Evolutionary conservation across 2,329 filamentous ascomycete genomes (phyloP).

Genomic region (Chrysoporthe deuterocubensis): DNA sequence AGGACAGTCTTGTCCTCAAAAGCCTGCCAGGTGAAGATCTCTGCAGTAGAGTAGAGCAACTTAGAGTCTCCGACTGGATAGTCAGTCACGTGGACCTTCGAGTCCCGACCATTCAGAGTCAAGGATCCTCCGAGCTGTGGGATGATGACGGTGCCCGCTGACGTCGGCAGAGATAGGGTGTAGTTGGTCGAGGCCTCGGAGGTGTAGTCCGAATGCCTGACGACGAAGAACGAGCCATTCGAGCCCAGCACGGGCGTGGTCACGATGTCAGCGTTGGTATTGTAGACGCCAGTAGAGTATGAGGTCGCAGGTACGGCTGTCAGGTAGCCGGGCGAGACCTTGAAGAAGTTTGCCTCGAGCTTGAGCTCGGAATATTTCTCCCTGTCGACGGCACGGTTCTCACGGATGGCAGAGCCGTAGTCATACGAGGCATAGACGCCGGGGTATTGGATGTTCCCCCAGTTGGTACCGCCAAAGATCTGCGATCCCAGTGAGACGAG

Average conservation of each 20-base stretch:
- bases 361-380: constrained; percentile 85
- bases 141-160: constrained; percentile 56
- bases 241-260: constrained; percentile 65
- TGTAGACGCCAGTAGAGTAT: constrained; percentile 53
- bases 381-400: constrained; percentile 64
- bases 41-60: constrained; percentile 70
- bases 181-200: constrained; percentile 61
- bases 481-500: neutral
- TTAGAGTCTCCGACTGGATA: constrained; percentile 63
- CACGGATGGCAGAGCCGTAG: constrained; percentile 45
- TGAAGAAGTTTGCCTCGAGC: constrained; percentile 74
- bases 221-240: constrained; percentile 64
- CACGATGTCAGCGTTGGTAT: constrained; percentile 60
- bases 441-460: constrained; percentile 77
- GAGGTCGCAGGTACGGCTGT: constrained; percentile 57
- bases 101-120: constrained; percentile 65
- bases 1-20: constrained; percentile 63
- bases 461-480: constrained; percentile 80
- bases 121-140: constrained; percentile 62
- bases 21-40: constrained; percentile 72
- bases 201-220: constrained; percentile 69
- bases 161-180: constrained; percentile 64
- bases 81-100: constrained; percentile 69
- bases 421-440: constrained; percentile 65
- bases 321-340: constrained; percentile 72